Base-by-base conservation (phyloP, 805 yeast species). In the Kluyveromyces lactis region DNA sequence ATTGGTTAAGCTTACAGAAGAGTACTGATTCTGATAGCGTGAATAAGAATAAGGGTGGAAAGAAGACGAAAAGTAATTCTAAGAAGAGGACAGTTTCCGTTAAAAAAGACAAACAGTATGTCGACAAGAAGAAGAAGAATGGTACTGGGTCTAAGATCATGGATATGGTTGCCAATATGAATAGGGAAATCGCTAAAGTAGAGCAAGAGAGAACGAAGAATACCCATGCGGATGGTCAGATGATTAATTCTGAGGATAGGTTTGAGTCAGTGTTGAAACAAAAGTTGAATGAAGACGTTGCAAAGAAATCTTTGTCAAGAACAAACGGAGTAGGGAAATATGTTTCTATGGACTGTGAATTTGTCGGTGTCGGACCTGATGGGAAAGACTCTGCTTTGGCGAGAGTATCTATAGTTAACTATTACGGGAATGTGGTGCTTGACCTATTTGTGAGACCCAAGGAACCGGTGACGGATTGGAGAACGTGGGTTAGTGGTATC, bases 401-500 rank as follows among this genome's bases (percentile, higher is more conserved):
- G 0, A 70, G 97, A 48, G 92, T 87, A 0, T 86, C 96, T 0
- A 65, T 89, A 10, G 96, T 89, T 3, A 86, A 89, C 55, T 86
- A 70, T 56, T 80, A 75, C 52, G 96, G 97, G 0, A 73, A 75
- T 46, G 69, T 75, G 0, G 54, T 89, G 0, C 67, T 80, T 44
- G 97, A 89, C 58, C 64, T 71, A 28, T 89, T 69, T 63, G 96
- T 89, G 4, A 68, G 67, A 47, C 96, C 96, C 2, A 62, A 67
- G 24, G 87, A 81, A 50, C 66, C 64, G 40, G 95, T 89, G 2
- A 79, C 89, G 0, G 94, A 89, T 52, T 89, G 92, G 89, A 71
- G 97, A 58, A 89, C 97, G 0, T 79, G 87, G 82, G 94, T 86
- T 16, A 79, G 90, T 59, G 97, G 97, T 18, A 74, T 89, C 2